A percentile compares a stretch with the other conserved stretches of the same genome.
These are phyloP conservation scores for Arabis alpina DNA, from an alignment of 345 rosid genomes.

Conservation along the genomic window DNA sequence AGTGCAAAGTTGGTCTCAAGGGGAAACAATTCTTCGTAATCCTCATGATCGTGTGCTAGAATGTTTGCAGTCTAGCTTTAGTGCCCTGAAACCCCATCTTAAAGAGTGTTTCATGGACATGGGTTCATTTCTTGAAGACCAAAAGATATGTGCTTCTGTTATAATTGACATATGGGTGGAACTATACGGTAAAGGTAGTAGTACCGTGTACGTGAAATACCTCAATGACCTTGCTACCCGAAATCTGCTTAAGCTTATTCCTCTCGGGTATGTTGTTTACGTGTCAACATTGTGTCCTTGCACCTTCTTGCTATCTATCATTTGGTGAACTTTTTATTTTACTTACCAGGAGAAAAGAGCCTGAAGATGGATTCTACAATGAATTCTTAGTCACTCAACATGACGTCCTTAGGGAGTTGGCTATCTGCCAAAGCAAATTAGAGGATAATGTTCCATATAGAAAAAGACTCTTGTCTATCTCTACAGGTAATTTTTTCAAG, in stretches of 20 bases:
- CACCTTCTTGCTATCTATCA: not conserved
- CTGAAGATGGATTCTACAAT: constrained; percentile 47
- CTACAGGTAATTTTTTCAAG: constrained; percentile 40
- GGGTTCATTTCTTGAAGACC: constrained; percentile 64
- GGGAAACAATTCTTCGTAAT: constrained; percentile 38
- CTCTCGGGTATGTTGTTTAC: constrained; percentile 41
- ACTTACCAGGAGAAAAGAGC: constrained; percentile 40
- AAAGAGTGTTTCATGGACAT: constrained; percentile 64
- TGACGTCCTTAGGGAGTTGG: constrained; percentile 59
- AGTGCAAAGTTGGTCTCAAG: constrained; percentile 40
- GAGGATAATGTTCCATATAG: constrained; percentile 4
- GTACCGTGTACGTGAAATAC: constrained; percentile 28
- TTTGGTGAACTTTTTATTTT: constrained; percentile 2
- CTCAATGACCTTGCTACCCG: constrained; percentile 47
- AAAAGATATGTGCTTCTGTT: constrained; percentile 47
- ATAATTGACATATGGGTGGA: constrained; percentile 63
- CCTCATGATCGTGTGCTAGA: constrained; percentile 21
- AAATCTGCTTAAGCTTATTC: constrained; percentile 48
- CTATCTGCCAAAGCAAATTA: constrained; percentile 39
- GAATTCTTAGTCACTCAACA: constrained; percentile 52
- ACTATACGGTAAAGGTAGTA: constrained; percentile 42
- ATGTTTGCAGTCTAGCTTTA: constrained; percentile 51
- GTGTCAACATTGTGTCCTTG: not conserved
- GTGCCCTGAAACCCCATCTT: constrained; percentile 34
- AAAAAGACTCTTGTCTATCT: constrained; percentile 51